These are phyloP conservation scores for Boletus rufocinnamomeus DNA, from an alignment of 768 basidiomycete species.

Conservation along the genomic window DNA sequence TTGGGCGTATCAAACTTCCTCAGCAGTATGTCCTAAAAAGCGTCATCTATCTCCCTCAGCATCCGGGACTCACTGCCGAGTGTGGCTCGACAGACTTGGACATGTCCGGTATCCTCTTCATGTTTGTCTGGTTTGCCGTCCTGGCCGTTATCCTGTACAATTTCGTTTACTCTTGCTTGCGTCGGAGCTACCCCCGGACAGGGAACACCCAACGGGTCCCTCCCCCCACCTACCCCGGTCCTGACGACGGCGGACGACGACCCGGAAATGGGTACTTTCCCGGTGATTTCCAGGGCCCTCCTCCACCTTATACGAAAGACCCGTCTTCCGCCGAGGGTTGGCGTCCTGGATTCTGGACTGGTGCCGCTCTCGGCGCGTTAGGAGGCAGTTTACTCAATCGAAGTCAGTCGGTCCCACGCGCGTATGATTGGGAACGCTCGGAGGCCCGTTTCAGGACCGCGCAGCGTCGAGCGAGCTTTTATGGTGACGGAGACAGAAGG, in stretches of 20 bases:
- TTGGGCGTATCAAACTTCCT: constrained; percentile 21
- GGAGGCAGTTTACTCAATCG: constrained; percentile 59
- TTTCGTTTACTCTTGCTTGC: constrained; percentile 57
- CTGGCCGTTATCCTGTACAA: constrained; percentile 57
- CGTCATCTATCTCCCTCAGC: not conserved
- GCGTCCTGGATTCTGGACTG: constrained; percentile 85
- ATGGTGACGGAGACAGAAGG: constrained; percentile 51
- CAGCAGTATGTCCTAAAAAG: constrained; percentile 18
- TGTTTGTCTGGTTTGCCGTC: constrained; percentile 55
- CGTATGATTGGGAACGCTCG: constrained; percentile 65
- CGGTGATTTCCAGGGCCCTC: constrained; percentile 47
- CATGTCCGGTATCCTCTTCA: constrained; percentile 51
- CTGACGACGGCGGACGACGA: constrained; percentile 15
- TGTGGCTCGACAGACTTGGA: constrained; percentile 45
- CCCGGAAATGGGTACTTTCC: constrained; percentile 54
- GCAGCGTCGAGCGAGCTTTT: constrained; percentile 28
- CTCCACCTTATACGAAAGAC: constrained; percentile 58
- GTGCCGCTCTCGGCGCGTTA: constrained; percentile 71
- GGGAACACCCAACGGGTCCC: constrained; percentile 32
- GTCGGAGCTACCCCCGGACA: constrained; percentile 31
- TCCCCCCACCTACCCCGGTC: constrained; percentile 36
- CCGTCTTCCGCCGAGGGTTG: constrained; percentile 39
- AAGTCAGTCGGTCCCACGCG: constrained; percentile 29
- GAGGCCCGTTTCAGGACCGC: constrained; percentile 31
- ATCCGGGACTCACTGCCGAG: not conserved